Conservation (phyloP, 306 rosid species). For the Vigna trinervia region DNA sequence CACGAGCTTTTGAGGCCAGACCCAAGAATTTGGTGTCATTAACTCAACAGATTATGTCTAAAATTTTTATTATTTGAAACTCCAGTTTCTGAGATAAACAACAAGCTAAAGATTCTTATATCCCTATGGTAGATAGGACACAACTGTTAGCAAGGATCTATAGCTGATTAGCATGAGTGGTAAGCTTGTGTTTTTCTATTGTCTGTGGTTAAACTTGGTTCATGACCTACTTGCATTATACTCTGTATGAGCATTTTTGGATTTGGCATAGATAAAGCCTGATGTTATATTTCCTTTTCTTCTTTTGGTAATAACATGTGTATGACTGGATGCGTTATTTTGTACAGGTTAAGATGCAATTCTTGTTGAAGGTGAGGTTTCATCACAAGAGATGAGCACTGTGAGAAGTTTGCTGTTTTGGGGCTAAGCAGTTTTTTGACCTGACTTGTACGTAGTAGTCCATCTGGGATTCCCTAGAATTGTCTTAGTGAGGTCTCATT, state of each 20-base stretch:
- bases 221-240: neutral
- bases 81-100: conserved; percentile 21
- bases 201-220: conserved; percentile 3
- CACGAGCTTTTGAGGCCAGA: neutral
- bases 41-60: neutral
- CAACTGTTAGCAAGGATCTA: conserved; percentile 19
- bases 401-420: conserved; percentile 45
- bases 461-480: conserved; percentile 29
- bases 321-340: conserved; percentile 40
- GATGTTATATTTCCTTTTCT: neutral
- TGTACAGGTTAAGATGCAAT: conserved; percentile 92
- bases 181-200: conserved; percentile 17
- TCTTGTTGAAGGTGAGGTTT: conserved; percentile 90
- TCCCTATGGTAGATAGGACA: neutral
- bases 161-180: conserved; percentile 15
- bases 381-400: conserved; percentile 74
- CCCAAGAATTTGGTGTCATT: neutral
- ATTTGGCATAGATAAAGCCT: neutral
- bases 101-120: neutral
- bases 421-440: conserved; percentile 41
- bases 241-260: neutral
- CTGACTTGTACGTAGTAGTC: conserved; percentile 42
- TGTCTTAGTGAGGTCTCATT: conserved; percentile 62
- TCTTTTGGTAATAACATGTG: neutral
- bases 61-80: neutral